Base-by-base conservation (phyloP, 148 eudicot genomes). In the Beta vulgaris region DNA sequence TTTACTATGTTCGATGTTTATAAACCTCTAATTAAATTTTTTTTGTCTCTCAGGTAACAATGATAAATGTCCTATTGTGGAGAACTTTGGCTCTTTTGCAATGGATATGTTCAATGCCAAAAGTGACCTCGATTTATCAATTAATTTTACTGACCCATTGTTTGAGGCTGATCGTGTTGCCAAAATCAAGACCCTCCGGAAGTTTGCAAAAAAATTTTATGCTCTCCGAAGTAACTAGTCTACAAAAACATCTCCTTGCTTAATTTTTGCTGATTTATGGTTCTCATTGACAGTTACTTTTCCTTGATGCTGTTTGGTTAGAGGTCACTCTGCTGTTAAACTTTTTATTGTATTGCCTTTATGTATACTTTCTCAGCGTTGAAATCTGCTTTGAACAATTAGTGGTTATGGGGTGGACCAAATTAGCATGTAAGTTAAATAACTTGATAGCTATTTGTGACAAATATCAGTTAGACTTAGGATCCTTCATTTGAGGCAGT, bases 91-190 rank as follows among this genome's bases (percentile, higher is more conserved):
- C 71, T 95, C 99, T 51, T 95, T 87, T 74, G 69, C 80, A 37
- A 95, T 95, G 99, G 90, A 89, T 73, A 85, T 92, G 80, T 95
- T 95, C 84, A 81, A 83, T 83, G 26, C 87, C 75, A 78, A 77
- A 73, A 90, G 99, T 79, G 99, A 95, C 83, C 86, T 95, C 6
- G 97, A 95, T 85, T 70, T 95, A 69, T 95, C 99, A 48, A 89
- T 95, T 54, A 95, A 90, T 78, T 92, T 95, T 43, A 68, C 73
- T 74, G 77, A 75, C 69, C 48, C 68, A 55, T 44, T 59, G 10
- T 79, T 53, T 58, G 80, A 81, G 31, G 74, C 79, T 69, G 81
- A 88, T 21, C 89, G 88, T 44, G 82, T 79, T 40, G 71, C 78
- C 79, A 89, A 89, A 84, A 82, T 86, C 62, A 79, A 82, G 59